A percentile compares a stretch with the other conserved stretches of the same genome.
phyloP scores from a whole-genome alignment of 139 green algal genomes.

The Choricystis sp. region DNA sequence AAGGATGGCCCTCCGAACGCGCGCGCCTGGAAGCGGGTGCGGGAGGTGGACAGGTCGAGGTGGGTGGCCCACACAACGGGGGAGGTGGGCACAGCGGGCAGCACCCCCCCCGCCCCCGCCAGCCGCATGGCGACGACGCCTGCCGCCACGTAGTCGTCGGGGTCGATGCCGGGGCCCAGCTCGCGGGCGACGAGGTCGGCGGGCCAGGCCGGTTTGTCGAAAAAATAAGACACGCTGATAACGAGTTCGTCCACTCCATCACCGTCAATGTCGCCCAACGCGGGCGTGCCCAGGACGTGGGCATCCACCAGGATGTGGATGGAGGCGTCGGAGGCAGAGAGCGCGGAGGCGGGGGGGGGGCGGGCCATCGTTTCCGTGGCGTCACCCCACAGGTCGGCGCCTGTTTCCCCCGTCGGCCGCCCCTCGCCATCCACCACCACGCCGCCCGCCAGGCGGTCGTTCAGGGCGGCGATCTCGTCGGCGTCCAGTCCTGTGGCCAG shows the following conservation, averaged over 20 bases:
- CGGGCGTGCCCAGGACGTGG: slow-evolving; percentile 76
- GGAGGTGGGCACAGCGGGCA: background rate
- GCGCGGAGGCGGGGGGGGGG: background rate
- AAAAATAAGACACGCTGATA: slow-evolving; percentile 78
- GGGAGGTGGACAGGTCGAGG: slow-evolving; percentile 84
- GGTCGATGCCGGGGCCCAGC: slow-evolving; percentile 40
- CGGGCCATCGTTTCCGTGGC: background rate
- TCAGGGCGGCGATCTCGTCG: slow-evolving; percentile 1
- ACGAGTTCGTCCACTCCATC: slow-evolving; percentile 86
- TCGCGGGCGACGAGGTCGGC: slow-evolving; percentile 8
- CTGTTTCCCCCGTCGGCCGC: background rate
- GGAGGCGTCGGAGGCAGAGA: background rate
- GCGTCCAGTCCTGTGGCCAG: background rate
- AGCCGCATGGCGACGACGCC: slow-evolving; percentile 60
- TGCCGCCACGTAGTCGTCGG: slow-evolving; percentile 53
- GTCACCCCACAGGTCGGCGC: background rate
- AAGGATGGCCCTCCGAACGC: slow-evolving; percentile 63
- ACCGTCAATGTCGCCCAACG: slow-evolving; percentile 81
- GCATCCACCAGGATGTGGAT: slow-evolving; percentile 56
- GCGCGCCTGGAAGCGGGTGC: slow-evolving; percentile 61
- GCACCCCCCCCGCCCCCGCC: background rate
- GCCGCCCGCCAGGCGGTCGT: background rate
- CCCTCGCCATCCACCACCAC: background rate
- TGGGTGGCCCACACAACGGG: slow-evolving; percentile 21
- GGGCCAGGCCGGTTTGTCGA: slow-evolving; percentile 45